Conservation (phyloP, 345 rosid genomes). For the Laguncularia racemosa region DNA sequence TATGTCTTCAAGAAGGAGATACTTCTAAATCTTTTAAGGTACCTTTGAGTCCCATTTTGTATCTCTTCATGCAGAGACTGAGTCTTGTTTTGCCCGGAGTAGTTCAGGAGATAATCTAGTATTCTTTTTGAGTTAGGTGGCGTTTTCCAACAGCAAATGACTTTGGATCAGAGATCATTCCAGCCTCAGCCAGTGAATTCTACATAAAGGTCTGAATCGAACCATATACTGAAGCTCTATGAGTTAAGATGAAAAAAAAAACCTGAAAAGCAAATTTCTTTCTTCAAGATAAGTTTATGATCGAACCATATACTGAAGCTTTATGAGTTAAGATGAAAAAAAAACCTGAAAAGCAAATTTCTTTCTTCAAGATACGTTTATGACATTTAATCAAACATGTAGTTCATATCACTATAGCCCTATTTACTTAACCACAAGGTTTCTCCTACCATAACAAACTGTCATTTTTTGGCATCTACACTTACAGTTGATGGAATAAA, state of each 20-base stretch:
- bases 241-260: too few relatives aligned
- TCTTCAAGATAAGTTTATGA: too few relatives aligned
- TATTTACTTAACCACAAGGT: too few relatives aligned
- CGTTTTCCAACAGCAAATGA: slow-evolving; percentile 98
- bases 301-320: background rate
- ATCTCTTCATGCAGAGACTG: background rate
- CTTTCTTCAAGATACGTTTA: too few relatives aligned
- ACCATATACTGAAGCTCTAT: background rate
- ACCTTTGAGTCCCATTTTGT: slow-evolving; percentile 1
- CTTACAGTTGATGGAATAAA: too few relatives aligned
- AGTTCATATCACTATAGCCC: too few relatives aligned
- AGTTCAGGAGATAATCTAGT: background rate
- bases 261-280: too few relatives aligned
- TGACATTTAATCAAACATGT: too few relatives aligned
- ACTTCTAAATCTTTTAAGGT: slow-evolving; percentile 88
- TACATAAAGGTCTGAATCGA: slow-evolving; percentile 42
- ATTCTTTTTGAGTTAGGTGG: slow-evolving; percentile 49
- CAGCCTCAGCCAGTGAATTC: slow-evolving; percentile 82
- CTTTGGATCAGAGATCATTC: slow-evolving; percentile 93
- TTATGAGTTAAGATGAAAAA: too few relatives aligned
- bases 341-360: too few relatives aligned
- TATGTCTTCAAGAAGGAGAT: slow-evolving; percentile 94
- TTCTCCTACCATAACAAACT: too few relatives aligned
- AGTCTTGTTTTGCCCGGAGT: background rate
- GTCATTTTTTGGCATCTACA: too few relatives aligned